Percentiles rank a stretch among this genome's conserved stretches.
phyloP scores from a whole-genome alignment of 2,329 filamentous ascomycete genomes.

The Madurella mycetomatis region DNA sequence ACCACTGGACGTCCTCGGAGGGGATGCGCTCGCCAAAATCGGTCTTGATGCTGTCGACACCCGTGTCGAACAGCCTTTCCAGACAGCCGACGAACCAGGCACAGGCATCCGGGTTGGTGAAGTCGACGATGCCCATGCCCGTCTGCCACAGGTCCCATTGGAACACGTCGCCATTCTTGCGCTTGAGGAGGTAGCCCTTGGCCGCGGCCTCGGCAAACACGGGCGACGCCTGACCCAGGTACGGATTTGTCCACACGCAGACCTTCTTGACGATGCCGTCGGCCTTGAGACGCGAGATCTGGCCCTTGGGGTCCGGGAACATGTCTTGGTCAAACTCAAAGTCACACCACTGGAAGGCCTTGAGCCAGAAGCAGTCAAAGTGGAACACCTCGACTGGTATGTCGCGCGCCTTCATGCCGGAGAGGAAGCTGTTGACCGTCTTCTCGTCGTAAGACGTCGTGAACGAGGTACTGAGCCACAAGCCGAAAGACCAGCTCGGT shows the following conservation, averaged over 20 bases:
- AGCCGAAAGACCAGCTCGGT: slow-evolving; percentile 69
- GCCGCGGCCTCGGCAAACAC: slow-evolving; percentile 61
- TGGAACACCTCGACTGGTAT: slow-evolving; percentile 70
- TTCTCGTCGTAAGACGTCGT: slow-evolving; percentile 68
- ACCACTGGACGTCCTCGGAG: slow-evolving; percentile 59
- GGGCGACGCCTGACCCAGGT: slow-evolving; percentile 64
- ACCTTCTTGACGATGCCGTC: slow-evolving; percentile 59
- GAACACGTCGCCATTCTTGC: slow-evolving; percentile 65
- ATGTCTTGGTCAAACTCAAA: slow-evolving; percentile 65
- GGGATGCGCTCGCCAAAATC: slow-evolving; percentile 73
- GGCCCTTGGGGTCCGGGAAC: slow-evolving; percentile 64
- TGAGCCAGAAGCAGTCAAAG: slow-evolving; percentile 76
- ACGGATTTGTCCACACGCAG: slow-evolving; percentile 74
- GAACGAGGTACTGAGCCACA: slow-evolving; percentile 74
- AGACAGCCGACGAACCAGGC: slow-evolving; percentile 62
- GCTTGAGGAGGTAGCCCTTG: slow-evolving; percentile 65
- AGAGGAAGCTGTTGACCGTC: slow-evolving; percentile 63
- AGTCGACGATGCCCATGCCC: slow-evolving; percentile 70
- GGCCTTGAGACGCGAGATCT: slow-evolving; percentile 60
- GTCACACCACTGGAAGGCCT: slow-evolving; percentile 70
- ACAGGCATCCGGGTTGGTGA: slow-evolving; percentile 66
- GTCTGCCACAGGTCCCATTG: slow-evolving; percentile 77
- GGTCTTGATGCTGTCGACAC: slow-evolving; percentile 69
- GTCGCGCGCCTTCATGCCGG: slow-evolving; percentile 61
- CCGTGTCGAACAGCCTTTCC: slow-evolving; percentile 60